A percentile compares a stretch with the other conserved stretches of the same genome.
Evolutionary conservation across 371 early-diverging fungal species (phyloP).

Genomic region (Lichtheimia ramosa): DNA sequence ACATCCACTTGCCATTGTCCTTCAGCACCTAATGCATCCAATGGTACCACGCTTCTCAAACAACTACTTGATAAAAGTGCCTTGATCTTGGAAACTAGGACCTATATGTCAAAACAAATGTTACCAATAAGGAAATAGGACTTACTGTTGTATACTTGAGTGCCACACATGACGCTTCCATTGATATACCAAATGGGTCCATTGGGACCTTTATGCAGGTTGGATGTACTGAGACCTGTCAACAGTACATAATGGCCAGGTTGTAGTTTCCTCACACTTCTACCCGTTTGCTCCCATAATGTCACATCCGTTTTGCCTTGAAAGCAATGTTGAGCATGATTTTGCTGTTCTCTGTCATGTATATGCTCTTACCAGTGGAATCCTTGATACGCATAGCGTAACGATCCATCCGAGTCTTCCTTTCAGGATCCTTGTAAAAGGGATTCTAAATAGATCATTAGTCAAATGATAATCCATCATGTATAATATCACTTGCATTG

Average conservation of each 20-base stretch:
- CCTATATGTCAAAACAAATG: not conserved
- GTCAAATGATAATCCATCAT: too few species aligned
- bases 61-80: conserved; percentile 24
- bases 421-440: not conserved
- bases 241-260: conserved; percentile 35
- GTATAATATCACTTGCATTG: conserved; percentile 23
- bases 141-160: conserved; percentile 39
- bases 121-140: not conserved
- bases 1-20: conserved; percentile 33
- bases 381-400: conserved; percentile 35
- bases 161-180: conserved; percentile 37
- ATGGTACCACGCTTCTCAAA: conserved; percentile 20
- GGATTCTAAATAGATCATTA: not conserved
- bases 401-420: conserved; percentile 25
- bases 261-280: conserved; percentile 23
- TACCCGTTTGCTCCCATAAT: conserved; percentile 41
- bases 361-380: conserved; percentile 25
- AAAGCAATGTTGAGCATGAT: not conserved
- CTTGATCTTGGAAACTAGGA: conserved; percentile 27
- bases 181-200: conserved; percentile 43
- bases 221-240: conserved; percentile 34
- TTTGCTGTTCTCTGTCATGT: not conserved
- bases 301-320: conserved; percentile 38
- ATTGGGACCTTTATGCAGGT: conserved; percentile 11
- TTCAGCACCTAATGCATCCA: conserved; percentile 20